Conservation (phyloP, 2,329 filamentous ascomycete species). For the Thielaviopsis populi region DNA sequence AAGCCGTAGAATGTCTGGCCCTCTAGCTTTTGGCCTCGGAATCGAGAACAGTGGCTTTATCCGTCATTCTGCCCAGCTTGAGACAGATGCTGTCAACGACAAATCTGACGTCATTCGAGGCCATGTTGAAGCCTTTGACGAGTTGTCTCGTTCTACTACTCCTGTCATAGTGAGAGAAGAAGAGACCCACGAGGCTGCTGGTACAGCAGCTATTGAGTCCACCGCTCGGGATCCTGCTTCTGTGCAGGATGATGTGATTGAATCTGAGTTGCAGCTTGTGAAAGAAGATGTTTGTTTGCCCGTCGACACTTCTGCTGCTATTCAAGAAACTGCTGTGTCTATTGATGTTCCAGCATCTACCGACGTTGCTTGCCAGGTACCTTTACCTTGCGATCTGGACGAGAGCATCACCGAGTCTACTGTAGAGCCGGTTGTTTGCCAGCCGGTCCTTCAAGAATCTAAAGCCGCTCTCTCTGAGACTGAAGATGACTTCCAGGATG, state of each 20-base stretch:
- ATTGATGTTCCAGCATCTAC: not conserved
- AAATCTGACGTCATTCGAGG: not conserved
- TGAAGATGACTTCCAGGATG: not conserved
- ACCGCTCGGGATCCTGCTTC: not conserved
- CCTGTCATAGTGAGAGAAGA: not conserved
- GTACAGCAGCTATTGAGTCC: not conserved
- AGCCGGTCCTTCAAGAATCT: not conserved
- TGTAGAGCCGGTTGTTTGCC: not conserved
- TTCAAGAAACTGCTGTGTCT: not conserved
- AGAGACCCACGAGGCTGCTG: not conserved
- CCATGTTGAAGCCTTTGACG: not conserved
- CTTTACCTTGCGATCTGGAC: not conserved
- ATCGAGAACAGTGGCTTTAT: constrained; percentile 7
- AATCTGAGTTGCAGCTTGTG: not conserved
- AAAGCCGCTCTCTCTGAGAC: not conserved
- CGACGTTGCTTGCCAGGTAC: not conserved
- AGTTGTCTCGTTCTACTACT: not conserved
- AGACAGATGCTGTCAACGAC: not conserved
- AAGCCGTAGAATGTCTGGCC: not conserved
- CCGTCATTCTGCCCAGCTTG: not conserved
- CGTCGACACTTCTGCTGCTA: not conserved
- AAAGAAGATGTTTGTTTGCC: not conserved
- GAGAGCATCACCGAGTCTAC: not conserved
- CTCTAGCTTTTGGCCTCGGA: constrained; percentile 25
- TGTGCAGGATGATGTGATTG: too few species aligned